phyloP scores from a whole-genome alignment of 495 filamentous ascomycete genomes.

The Paragyromitra xinjiangensis region DNA sequence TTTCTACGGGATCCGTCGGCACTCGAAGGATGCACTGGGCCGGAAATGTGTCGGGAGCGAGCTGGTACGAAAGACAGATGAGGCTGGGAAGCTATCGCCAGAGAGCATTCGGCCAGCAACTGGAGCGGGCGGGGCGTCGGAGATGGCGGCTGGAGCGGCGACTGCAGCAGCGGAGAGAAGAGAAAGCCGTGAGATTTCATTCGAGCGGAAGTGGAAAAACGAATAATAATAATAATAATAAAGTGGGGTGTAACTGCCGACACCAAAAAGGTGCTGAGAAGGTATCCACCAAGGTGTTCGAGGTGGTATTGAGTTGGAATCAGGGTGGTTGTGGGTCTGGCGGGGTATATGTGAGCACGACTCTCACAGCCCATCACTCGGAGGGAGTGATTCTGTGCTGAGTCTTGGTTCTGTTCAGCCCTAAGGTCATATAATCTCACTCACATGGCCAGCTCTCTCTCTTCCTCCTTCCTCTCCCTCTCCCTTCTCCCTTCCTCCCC shows the following conservation, averaged over 20 bases:
- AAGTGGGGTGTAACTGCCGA: conserved; percentile 43
- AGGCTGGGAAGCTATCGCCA: conserved; percentile 34
- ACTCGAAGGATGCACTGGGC: background rate
- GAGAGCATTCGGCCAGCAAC: conserved; percentile 46
- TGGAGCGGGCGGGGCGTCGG: conserved; percentile 43
- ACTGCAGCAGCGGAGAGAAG: conserved; percentile 11
- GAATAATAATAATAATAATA: conserved; percentile 10
- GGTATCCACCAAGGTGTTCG: conserved; percentile 50
- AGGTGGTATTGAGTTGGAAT: conserved; percentile 9
- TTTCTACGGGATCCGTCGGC: conserved; percentile 3
- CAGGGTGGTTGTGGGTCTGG: background rate
- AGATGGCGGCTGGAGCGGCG: background rate
- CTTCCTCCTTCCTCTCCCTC: no score
- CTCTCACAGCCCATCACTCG: background rate
- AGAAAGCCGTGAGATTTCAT: conserved; percentile 35
- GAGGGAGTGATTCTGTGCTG: no score
- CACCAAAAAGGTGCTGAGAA: background rate
- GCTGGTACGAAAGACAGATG: conserved; percentile 2
- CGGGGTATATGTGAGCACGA: conserved; percentile 39
- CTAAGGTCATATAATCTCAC: background rate
- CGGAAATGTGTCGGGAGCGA: background rate
- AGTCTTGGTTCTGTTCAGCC: no score
- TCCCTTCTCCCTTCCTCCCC: background rate
- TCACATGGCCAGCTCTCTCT: background rate
- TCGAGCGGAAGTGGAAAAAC: conserved; percentile 14